Base-by-base conservation (phyloP, 192 early-diverging fungal genomes). In the Powellomyces hirtus region DNA sequence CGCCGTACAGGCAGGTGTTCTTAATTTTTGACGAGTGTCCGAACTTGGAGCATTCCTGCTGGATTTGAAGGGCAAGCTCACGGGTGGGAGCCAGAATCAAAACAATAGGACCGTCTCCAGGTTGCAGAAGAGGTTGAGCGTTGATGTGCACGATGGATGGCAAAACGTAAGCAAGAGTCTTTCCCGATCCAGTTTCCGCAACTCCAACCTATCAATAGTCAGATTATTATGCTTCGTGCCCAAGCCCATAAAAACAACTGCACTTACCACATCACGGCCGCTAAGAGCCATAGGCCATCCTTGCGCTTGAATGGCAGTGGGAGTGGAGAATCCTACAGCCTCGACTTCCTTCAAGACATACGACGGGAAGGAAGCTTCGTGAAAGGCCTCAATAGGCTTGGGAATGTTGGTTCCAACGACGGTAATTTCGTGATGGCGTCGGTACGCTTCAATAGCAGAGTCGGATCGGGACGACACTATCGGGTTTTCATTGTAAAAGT, bases 101-200 rank as follows among this genome's bases (percentile, higher is more conserved):
- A 22, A 95, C 95, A 74, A 99, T 91, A 16, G 97, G 97, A 8
- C 97, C 97, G 77, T 99, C 97, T 40, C 96, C 95, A 38, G 84
- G 92, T 62, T 90, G 75, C 31, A 99, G 80, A 52, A 90, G 83
- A 5, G 94, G 94, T 75, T 99, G 97, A 6, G 97, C 97, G 69
- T 94, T 98, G 75, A 99, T 98, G 75, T 99, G 97, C 45, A 98
- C 91, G 62, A 99, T 96, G 16, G 92, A 87, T n/a, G 95, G 96
- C 34, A 98, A 77, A 34, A 88, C 89, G 75, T 94, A 98, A 1
- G 94, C 94, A 5, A 98, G 82, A 14, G 96, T 98, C 75, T 98
- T 98, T 40, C 94, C 96, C n/a, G 75, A 77, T 26, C 79, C 79
- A 29, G 79, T 81, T 29, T 75, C 73, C 16, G 79, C 79, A 31